Conservation (phyloP, 176 grass and related monocot species). For the Pontederia paniculata region DNA sequence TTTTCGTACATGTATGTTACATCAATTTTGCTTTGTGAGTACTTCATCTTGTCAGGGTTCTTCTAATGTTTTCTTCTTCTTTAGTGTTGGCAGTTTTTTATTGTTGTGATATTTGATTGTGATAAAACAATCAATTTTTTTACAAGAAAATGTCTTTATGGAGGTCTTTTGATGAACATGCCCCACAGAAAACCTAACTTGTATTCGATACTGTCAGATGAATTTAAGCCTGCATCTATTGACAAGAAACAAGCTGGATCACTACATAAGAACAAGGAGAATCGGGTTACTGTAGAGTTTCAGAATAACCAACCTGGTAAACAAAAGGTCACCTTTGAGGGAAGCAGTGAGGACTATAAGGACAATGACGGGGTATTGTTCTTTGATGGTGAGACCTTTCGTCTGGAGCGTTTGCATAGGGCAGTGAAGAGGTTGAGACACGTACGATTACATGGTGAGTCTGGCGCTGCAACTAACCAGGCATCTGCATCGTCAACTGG, state of each 20-base stretch:
- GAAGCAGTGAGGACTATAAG: constrained; percentile 89
- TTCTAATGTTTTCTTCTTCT: neutral
- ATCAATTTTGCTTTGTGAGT: too few relatives aligned
- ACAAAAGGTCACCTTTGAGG: constrained; percentile 77
- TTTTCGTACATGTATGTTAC: neutral
- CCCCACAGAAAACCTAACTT: constrained; percentile 4
- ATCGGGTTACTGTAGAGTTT: constrained; percentile 89
- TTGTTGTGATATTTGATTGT: too few relatives aligned
- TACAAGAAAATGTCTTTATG: too few relatives aligned
- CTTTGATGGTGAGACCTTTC: constrained; percentile 79
- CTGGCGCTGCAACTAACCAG: constrained; percentile 30
- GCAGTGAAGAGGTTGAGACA: constrained; percentile 91
- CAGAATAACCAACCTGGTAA: constrained; percentile 92
- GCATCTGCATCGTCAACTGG: constrained; percentile 32
- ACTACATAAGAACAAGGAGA: constrained; percentile 84
- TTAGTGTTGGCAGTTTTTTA: too few relatives aligned
- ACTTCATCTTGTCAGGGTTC: neutral
- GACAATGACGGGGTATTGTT: constrained; percentile 90
- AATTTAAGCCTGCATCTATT: constrained; percentile 99
- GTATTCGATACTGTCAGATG: constrained; percentile 45
- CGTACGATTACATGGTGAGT: constrained; percentile 68
- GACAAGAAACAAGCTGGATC: constrained; percentile 86
- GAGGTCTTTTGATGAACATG: too few relatives aligned
- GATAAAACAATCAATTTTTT: too few relatives aligned
- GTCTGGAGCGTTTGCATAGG: constrained; percentile 68